Evolutionary conservation across 257 asterid species (phyloP).

Genomic region (Lycium barbarum): DNA sequence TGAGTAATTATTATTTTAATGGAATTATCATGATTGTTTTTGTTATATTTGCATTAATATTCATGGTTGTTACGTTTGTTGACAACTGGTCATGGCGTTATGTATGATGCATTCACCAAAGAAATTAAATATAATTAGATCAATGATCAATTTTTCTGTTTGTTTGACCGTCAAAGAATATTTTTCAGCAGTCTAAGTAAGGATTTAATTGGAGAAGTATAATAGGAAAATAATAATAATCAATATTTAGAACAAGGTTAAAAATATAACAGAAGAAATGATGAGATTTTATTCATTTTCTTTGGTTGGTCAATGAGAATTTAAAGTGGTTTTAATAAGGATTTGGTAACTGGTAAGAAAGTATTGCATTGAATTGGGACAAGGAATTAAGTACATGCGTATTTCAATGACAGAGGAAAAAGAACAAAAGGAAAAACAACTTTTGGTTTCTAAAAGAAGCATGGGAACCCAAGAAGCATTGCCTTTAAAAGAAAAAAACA

Average conservation of each 20-base stretch:
- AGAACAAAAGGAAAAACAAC: too few species aligned
- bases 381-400: background rate
- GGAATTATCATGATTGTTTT: slow-evolving; percentile 14
- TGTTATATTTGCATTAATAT: background rate
- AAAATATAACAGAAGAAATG: background rate
- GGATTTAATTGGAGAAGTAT: background rate
- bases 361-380: background rate
- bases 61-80: slow-evolving; percentile 23
- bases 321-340: background rate
- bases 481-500: too few species aligned
- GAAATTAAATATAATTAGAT: background rate
- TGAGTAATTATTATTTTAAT: background rate
- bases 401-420: background rate
- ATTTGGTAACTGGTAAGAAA: background rate
- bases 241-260: background rate
- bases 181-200: background rate
- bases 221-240: background rate
- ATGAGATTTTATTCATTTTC: background rate
- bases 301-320: background rate
- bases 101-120: background rate
- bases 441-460: background rate
- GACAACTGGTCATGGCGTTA: slow-evolving; percentile 3
- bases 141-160: background rate
- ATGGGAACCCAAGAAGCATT: too few species aligned
- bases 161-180: slow-evolving; percentile 15